These are phyloP conservation scores for Tulasnella sp. DNA, from an alignment of 768 basidiomycete genomes.

Conservation along the genomic window DNA sequence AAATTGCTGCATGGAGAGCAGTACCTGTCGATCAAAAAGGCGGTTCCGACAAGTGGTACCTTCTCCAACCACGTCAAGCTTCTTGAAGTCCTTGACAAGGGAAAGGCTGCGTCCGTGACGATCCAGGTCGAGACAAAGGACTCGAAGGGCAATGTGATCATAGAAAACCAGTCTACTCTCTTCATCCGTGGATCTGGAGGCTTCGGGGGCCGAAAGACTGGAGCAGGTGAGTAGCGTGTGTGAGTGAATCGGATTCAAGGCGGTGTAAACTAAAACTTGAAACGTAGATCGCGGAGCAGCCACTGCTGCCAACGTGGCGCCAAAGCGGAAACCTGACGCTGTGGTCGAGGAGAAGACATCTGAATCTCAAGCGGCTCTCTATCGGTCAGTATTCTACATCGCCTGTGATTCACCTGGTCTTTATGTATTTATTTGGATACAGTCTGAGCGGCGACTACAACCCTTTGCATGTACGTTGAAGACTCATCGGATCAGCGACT, in stretches of 20 bases:
- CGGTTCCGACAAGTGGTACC: slow-evolving; percentile 75
- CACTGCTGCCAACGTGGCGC: slow-evolving; percentile 66
- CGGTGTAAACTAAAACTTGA: too few relatives aligned
- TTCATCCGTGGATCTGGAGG: slow-evolving; percentile 93
- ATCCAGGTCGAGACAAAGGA: slow-evolving; percentile 69
- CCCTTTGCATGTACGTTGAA: slow-evolving; percentile 63
- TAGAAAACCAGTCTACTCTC: slow-evolving; percentile 85
- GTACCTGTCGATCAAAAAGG: slow-evolving; percentile 74
- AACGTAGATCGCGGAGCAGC: slow-evolving; percentile 77
- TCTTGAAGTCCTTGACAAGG: slow-evolving; percentile 77
- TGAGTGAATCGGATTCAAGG: too few relatives aligned
- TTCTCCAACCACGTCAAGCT: slow-evolving; percentile 63
- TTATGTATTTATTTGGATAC: neutral
- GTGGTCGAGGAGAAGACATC: slow-evolving; percentile 82
- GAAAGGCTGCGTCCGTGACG: slow-evolving; percentile 88
- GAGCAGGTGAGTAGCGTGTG: slow-evolving; percentile 44
- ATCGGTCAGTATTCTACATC: slow-evolving; percentile 44
- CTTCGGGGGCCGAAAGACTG: slow-evolving; percentile 82
- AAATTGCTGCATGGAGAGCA: slow-evolving; percentile 98
- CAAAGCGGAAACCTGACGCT: slow-evolving; percentile 74
- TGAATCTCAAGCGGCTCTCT: slow-evolving; percentile 75
- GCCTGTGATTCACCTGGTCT: neutral
- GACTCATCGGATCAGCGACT: neutral
- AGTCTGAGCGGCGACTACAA: slow-evolving; percentile 88
- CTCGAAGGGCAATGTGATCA: slow-evolving; percentile 70